Evolutionary conservation across 2,329 filamentous ascomycete genomes (phyloP), one percentile per base, ranked within the genome.

Genomic region (Botryotinia narcissicola): DNA sequence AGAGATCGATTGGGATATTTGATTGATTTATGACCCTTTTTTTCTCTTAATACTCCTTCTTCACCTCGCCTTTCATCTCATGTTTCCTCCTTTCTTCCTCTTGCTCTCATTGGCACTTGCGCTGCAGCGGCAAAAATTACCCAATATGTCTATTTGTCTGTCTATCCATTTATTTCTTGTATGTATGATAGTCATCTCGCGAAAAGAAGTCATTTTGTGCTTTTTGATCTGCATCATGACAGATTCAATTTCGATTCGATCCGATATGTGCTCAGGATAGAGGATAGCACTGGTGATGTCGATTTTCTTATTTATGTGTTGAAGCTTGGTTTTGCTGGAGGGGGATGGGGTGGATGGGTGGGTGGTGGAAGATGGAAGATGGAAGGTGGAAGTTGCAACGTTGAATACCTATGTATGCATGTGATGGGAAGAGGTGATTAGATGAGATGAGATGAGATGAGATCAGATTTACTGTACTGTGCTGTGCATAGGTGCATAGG

Each of bases 21-120:
- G n/a, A 59, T 70, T 35, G 66, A 32, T 69, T 57, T n/a, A 68
- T 35, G 70, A 72, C 44, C 51, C 25, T 54, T 54, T 51, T 54
- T 54, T 62, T 62, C 9, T 62, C 9, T 35, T 29, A n/a, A 64
- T 46, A 51, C 69, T 37, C 37, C 2, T 63, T 51, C n/a, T 64
- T 37, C 35, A 9, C 22, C 37, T 37, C 25, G 2, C 9, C 12
- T 2, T 62, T 8, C 18, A 32, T 57, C n/a, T 54, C 48, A 16
- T n/a, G 5, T 54, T 16, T n/a, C 25, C 25, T 18, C n/a, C 51
- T 29, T 29, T 29, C 3, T 18, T 25, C 37, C 35, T 3, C 60
- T 4, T 42, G 35, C 60, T 62, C 35, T 62, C 60, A n/a, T 40
- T 40, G 14, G 25, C 22, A 9, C 37, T 62, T 40, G 37, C 25